These are phyloP conservation scores for Fusarium vanettenii DNA, from an alignment of 2,329 filamentous ascomycete genomes.

Conservation along the genomic window DNA sequence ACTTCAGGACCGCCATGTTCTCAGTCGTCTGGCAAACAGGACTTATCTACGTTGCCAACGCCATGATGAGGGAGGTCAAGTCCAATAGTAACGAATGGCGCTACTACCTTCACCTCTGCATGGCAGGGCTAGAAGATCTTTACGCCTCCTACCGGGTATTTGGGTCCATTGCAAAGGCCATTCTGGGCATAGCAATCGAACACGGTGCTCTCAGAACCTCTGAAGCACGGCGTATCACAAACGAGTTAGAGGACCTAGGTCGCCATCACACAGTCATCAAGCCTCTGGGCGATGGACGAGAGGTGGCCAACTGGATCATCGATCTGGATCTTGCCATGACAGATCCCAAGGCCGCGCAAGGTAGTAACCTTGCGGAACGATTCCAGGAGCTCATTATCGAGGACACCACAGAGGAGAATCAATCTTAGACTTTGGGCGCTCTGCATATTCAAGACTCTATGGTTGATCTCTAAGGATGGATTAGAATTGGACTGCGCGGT, in stretches of 20 bases:
- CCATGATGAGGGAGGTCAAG: slow-evolving; percentile 43
- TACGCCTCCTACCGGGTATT: slow-evolving; percentile 1
- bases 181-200: not conserved
- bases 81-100: slow-evolving; percentile 45
- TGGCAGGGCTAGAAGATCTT: slow-evolving; percentile 48
- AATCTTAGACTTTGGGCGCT: not conserved
- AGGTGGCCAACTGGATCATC: not conserved
- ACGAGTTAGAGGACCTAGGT: not conserved
- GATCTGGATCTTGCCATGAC: slow-evolving; percentile 2
- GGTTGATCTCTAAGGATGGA: not conserved
- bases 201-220: not conserved
- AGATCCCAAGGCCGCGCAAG: not conserved
- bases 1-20: slow-evolving; percentile 45
- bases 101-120: slow-evolving; percentile 48
- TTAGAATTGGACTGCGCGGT: not conserved
- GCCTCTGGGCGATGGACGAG: not conserved
- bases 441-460: not conserved
- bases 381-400: not conserved
- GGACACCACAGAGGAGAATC: not conserved
- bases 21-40: slow-evolving; percentile 53
- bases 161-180: not conserved
- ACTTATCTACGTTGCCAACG: slow-evolving; percentile 51
- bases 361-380: not conserved
- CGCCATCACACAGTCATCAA: not conserved
- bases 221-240: not conserved